Evolutionary conservation across 768 basidiomycete genomes (phyloP).

Genomic region (Tylopilus intermedius): DNA sequence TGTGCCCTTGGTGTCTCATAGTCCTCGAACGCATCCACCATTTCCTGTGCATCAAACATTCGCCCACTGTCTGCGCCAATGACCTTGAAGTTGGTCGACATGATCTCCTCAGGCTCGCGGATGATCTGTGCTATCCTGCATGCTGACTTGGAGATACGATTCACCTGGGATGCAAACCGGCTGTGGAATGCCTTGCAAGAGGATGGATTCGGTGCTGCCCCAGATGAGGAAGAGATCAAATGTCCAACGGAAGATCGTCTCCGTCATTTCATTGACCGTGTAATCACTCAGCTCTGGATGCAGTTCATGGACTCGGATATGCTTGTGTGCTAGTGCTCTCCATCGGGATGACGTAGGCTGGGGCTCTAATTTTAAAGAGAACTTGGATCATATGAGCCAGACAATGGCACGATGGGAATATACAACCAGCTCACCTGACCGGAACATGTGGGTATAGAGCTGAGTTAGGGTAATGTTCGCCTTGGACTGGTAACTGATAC

Average conservation of each 20-base stretch:
- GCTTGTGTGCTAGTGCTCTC: slow-evolving; percentile 66
- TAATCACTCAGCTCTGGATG: slow-evolving; percentile 65
- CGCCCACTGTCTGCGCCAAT: slow-evolving; percentile 53
- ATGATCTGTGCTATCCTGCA: slow-evolving; percentile 59
- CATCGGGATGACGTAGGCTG: slow-evolving; percentile 76
- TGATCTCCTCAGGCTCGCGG: slow-evolving; percentile 70
- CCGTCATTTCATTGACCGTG: slow-evolving; percentile 66
- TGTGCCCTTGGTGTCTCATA: slow-evolving; percentile 43
- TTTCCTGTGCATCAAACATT: slow-evolving; percentile 44
- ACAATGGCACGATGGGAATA: background rate
- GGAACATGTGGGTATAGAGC: slow-evolving; percentile 55
- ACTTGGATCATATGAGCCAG: slow-evolving; percentile 13
- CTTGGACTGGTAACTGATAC: slow-evolving; percentile 68
- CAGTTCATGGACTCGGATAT: slow-evolving; percentile 61
- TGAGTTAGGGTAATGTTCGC: slow-evolving; percentile 60
- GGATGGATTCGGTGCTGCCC: slow-evolving; percentile 42
- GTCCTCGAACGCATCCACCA: slow-evolving; percentile 62
- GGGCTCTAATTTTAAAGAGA: slow-evolving; percentile 43
- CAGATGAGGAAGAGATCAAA: slow-evolving; percentile 62
- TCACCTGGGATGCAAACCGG: slow-evolving; percentile 57
- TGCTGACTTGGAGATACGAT: slow-evolving; percentile 60
- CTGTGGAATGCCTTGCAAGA: slow-evolving; percentile 40
- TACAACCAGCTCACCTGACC: slow-evolving; percentile 41
- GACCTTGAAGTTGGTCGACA: slow-evolving; percentile 73
- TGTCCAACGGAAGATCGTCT: slow-evolving; percentile 69